Evolutionary conservation across 345 rosid genomes (phyloP).

Genomic region (Arabidopsis suecica): DNA sequence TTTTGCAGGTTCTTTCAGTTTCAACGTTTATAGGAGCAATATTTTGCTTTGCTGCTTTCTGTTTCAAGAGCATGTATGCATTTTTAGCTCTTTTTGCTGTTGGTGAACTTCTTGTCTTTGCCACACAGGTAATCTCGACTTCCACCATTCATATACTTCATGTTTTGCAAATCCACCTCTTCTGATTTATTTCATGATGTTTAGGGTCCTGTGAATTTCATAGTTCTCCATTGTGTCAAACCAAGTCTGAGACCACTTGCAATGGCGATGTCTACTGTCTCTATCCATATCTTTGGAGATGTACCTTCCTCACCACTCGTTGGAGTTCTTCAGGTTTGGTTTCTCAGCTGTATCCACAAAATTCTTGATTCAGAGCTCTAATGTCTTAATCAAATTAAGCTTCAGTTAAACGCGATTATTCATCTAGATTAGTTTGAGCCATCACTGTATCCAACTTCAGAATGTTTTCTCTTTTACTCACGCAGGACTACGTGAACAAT

Average conservation of each 20-base stretch:
- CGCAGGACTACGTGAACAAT: slow-evolving; percentile 73
- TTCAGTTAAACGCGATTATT: neutral
- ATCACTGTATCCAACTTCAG: neutral
- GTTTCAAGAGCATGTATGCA: slow-evolving; percentile 80
- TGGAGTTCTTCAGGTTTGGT: slow-evolving; percentile 86
- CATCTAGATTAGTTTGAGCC: slow-evolving; percentile 9
- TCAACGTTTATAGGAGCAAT: slow-evolving; percentile 75
- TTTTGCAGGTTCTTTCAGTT: slow-evolving; percentile 76
- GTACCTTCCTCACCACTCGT: slow-evolving; percentile 99
- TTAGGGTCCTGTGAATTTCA: slow-evolving; percentile 94
- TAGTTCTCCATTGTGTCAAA: slow-evolving; percentile 85
- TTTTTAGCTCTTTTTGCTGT: slow-evolving; percentile 79
- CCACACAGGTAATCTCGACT: slow-evolving; percentile 71
- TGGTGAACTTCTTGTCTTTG: slow-evolving; percentile 89
- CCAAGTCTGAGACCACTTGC: slow-evolving; percentile 94
- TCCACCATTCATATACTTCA: neutral
- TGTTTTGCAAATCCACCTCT: neutral
- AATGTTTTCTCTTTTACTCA: slow-evolving; percentile 19
- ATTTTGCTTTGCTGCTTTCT: slow-evolving; percentile 86
- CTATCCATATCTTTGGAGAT: slow-evolving; percentile 95
- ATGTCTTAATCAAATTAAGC: slow-evolving; percentile 12
- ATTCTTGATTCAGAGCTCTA: slow-evolving; percentile 11
- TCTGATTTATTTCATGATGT: slow-evolving; percentile 27
- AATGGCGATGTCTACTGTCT: slow-evolving; percentile 96
- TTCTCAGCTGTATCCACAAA: slow-evolving; percentile 9